These are phyloP conservation scores for Plasmodium chabaudi DNA, from an alignment of 169 alveolate genomes.

Conservation along the genomic window DNA sequence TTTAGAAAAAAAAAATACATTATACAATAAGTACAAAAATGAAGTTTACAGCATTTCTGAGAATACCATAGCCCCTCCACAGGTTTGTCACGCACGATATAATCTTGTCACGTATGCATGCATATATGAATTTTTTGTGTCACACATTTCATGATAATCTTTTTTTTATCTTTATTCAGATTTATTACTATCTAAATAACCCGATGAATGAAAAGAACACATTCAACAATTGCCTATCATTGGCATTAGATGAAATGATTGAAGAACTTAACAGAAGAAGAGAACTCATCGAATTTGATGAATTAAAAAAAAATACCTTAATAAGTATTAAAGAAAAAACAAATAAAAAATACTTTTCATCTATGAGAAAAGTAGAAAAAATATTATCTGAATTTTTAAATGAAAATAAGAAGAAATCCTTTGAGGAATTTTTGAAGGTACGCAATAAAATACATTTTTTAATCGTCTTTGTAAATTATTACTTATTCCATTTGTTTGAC, in stretches of 20 bases:
- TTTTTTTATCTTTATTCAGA: slow-evolving; percentile 5
- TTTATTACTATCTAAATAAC: slow-evolving; percentile 46
- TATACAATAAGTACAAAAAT: slow-evolving; percentile 49
- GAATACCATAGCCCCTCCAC: slow-evolving; percentile 61
- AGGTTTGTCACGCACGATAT: neutral
- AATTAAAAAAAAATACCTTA: slow-evolving; percentile 32
- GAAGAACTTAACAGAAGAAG: slow-evolving; percentile 48
- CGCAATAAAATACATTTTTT: too few species aligned
- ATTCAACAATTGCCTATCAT: slow-evolving; percentile 55
- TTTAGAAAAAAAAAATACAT: slow-evolving; percentile 29
- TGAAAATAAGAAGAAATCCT: slow-evolving; percentile 61
- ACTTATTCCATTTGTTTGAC: too few species aligned
- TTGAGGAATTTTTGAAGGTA: slow-evolving; percentile 66
- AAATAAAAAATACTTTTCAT: slow-evolving; percentile 43
- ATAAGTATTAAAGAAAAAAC: slow-evolving; percentile 52
- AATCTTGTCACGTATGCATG: neutral
- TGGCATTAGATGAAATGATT: slow-evolving; percentile 65
- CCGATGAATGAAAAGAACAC: slow-evolving; percentile 48
- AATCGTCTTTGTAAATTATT: too few species aligned
- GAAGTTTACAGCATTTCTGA: slow-evolving; percentile 15
- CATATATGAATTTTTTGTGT: neutral
- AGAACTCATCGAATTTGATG: slow-evolving; percentile 52
- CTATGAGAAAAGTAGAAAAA: slow-evolving; percentile 63
- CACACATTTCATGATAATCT: neutral
- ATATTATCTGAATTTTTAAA: slow-evolving; percentile 57